Evolutionary conservation across 441 rosid genomes (phyloP).

Genomic region (Francoa sonchifolia): DNA sequence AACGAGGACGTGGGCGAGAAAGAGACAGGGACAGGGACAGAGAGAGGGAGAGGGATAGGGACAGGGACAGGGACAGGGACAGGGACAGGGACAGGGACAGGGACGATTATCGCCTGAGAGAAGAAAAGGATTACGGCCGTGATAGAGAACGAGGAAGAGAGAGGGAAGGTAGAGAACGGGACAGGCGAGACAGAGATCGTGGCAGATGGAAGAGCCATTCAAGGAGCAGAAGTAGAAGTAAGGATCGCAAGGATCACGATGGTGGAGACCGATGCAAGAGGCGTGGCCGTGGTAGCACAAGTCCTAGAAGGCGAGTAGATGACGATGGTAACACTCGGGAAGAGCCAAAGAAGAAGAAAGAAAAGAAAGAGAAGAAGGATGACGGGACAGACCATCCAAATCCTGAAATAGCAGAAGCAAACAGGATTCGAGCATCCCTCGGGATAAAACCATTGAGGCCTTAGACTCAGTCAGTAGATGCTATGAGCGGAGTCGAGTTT

Average conservation of each 20-base stretch:
- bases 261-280: conserved; percentile 34
- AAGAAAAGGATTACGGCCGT: conserved; percentile 48
- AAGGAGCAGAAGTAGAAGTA: conserved; percentile 58
- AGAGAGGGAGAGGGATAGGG: conserved; percentile 28
- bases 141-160: conserved; percentile 49
- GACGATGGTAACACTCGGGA: conserved; percentile 26
- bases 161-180: conserved; percentile 50
- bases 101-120: conserved; percentile 39
- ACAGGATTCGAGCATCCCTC: conserved; percentile 59
- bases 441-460: conserved; percentile 60
- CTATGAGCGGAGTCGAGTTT: no score
- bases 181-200: conserved; percentile 56
- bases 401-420: conserved; percentile 89
- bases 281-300: conserved; percentile 28
- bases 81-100: conserved; percentile 37
- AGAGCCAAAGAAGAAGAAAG: conserved; percentile 64
- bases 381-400: conserved; percentile 73
- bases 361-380: conserved; percentile 46
- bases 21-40: conserved; percentile 23
- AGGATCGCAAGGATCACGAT: conserved; percentile 36
- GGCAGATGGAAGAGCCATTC: conserved; percentile 56
- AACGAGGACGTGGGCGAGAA: conserved; percentile 29
- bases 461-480: no score
- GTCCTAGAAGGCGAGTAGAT: conserved; percentile 39
- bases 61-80: conserved; percentile 35